Evolutionary conservation across 1,284 basidiomycete species (phyloP).

Genomic region (Ustilago curta): DNA sequence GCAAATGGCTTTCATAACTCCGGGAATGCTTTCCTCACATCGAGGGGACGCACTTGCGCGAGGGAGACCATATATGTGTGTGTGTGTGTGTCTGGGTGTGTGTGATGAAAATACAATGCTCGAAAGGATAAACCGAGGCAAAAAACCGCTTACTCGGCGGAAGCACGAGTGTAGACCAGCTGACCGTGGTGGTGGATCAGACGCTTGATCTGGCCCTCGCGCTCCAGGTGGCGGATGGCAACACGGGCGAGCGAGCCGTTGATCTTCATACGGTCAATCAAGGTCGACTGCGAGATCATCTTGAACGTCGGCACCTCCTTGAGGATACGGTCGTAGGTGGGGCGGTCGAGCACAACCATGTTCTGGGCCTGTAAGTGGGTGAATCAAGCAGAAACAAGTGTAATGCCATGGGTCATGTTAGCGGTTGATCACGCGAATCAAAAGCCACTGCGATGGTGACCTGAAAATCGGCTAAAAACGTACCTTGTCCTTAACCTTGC

Average conservation of each 20-base stretch:
- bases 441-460: no score
- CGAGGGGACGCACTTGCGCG: background rate
- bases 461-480: slow-evolving; percentile 11
- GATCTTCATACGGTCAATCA: slow-evolving; percentile 97
- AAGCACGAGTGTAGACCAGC: slow-evolving; percentile 80
- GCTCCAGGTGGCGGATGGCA: slow-evolving; percentile 93
- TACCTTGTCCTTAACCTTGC: slow-evolving; percentile 98
- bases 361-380: slow-evolving; percentile 72
- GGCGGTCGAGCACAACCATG: slow-evolving; percentile 80
- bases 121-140: background rate
- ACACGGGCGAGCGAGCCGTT: slow-evolving; percentile 94
- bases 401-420: background rate
- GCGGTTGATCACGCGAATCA: no score
- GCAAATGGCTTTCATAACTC: no score
- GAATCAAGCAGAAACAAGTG: background rate
- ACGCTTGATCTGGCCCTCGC: slow-evolving; percentile 93
- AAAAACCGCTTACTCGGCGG: slow-evolving; percentile 46
- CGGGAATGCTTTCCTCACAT: no score
- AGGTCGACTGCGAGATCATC: slow-evolving; percentile 88
- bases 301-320: slow-evolving; percentile 99
- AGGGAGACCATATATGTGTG: background rate
- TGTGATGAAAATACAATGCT: slow-evolving; percentile 5
- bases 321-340: slow-evolving; percentile 91
- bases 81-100: no score
- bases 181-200: slow-evolving; percentile 96